Evolutionary conservation across 208 protist species (phyloP), one percentile per base, ranked within the genome.

Genomic region (Crithidia brevicula): DNA sequence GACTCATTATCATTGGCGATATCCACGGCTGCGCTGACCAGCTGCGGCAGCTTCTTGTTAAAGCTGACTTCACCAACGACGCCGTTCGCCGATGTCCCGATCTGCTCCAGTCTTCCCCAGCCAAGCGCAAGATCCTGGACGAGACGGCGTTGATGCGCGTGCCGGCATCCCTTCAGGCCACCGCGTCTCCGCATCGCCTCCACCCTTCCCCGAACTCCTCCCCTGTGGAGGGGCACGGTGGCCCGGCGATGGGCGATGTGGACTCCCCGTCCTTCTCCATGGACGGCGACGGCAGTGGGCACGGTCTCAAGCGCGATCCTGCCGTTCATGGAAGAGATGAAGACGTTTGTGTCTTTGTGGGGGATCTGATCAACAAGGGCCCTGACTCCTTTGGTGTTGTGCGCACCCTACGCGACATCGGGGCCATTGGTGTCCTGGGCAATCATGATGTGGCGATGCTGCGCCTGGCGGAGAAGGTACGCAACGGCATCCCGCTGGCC

Each of bases 351-450:
- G 67, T 95, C 11, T 75, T 82, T 34, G 81, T 88, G 20, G 92
- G 89, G 4, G 92, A 95, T 56, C 36, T 96, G 13, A 77, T 96
- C 27, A 93, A 91, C 73, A 96, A 96, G 59, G 92, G 92, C 0
- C 85, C 85, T 4, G 77, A 92, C 47, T 93, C 89, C 16, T 76
- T 77, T 47, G 92, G 75, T 4, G 81, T 84, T n/a, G 72, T 94
- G 45, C 77, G 80, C 5, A 66, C 76, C 16, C 50, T 89, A 56
- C 81, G 60, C 33, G 72, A 63, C 16, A 71, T 92, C 22, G 85
- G 87, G 11, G 91, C 91, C 1, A 65, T 74, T 11, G 80, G 74
- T 8, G 88, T 94, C 18, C 43, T 91, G 5, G 91, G 88, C 31
- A 96, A 96, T 64, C 88, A 94, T 73, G 91, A 96, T 58, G 43